Conservation (phyloP, 805 yeast genomes). For the Wickerhamia fluorescens region DNA sequence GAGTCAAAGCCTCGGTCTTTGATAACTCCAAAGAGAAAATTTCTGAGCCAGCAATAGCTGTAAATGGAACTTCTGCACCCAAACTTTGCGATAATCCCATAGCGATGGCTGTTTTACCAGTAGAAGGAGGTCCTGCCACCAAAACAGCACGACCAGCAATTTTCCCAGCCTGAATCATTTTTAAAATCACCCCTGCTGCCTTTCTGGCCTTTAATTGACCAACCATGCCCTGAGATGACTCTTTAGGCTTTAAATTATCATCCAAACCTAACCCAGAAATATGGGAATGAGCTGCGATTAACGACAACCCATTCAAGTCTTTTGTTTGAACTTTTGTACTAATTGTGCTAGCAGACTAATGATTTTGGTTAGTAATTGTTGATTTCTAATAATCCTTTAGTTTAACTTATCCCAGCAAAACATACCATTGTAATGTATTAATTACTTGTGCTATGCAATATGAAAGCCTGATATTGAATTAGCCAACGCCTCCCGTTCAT, state of each 20-base stretch:
- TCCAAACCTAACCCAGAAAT: constrained; percentile 96
- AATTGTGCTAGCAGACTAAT: constrained; percentile 12
- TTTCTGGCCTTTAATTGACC: constrained; percentile 93
- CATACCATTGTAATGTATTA: too few species aligned
- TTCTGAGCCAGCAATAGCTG: constrained; percentile 92
- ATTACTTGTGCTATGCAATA: too few species aligned
- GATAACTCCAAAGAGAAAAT: constrained; percentile 85
- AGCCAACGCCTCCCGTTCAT: too few species aligned
- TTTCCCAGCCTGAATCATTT: constrained; percentile 88
- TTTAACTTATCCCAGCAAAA: too few species aligned
- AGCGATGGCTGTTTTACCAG: constrained; percentile 98
- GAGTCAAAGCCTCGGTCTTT: constrained; percentile 94
- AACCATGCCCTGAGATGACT: constrained; percentile 85
- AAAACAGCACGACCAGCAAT: constrained; percentile 96
- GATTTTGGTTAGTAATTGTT: background rate
- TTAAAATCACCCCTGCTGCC: constrained; percentile 91
- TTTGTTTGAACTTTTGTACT: constrained; percentile 26
- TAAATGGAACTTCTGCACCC: constrained; percentile 83
- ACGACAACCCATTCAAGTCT: constrained; percentile 45
- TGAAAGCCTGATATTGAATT: too few species aligned
- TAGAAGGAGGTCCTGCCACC: constrained; percentile 97
- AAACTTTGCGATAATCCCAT: constrained; percentile 80
- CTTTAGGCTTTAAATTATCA: constrained; percentile 78
- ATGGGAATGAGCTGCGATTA: constrained; percentile 97
- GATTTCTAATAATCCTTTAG: too few species aligned